Evolutionary conservation across 176 grass and related monocot genomes (phyloP).

Genomic region (Triticum turgidum): DNA sequence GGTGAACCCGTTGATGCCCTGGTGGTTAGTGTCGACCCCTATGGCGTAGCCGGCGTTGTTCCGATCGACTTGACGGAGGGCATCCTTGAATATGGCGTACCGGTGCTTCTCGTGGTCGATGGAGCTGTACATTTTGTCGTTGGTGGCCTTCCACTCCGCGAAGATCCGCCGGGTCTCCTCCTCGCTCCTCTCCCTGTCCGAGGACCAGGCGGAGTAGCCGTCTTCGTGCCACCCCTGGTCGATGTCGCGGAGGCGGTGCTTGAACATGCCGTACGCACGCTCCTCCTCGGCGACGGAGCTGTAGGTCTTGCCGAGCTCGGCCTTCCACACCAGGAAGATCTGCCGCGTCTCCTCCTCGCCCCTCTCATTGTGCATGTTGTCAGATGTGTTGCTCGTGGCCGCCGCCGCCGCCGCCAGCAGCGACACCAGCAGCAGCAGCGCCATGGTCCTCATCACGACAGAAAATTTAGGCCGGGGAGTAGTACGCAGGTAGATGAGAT

Average conservation of each 20-base stretch:
- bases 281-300: neutral
- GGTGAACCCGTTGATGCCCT: neutral
- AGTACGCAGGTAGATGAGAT: neutral
- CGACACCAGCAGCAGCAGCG: no score
- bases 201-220: no score
- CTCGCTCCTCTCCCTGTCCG: no score
- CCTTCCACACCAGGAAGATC: neutral
- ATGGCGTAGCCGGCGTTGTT: neutral
- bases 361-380: no score
- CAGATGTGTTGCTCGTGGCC: no score
- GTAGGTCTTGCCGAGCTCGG: neutral
- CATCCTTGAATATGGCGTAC: neutral
- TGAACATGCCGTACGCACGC: neutral
- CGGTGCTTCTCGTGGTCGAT: neutral
- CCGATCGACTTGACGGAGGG: neutral
- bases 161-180: neutral
- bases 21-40: neutral
- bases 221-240: neutral
- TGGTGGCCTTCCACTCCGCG: neutral
- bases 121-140: neutral
- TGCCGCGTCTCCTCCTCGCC: neutral
- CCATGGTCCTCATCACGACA: no score
- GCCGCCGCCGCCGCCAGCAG: no score
- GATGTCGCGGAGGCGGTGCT: neutral
- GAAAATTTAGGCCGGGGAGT: no score